Conservation (phyloP, 257 asterid genomes). For the Petunia axillaris region DNA sequence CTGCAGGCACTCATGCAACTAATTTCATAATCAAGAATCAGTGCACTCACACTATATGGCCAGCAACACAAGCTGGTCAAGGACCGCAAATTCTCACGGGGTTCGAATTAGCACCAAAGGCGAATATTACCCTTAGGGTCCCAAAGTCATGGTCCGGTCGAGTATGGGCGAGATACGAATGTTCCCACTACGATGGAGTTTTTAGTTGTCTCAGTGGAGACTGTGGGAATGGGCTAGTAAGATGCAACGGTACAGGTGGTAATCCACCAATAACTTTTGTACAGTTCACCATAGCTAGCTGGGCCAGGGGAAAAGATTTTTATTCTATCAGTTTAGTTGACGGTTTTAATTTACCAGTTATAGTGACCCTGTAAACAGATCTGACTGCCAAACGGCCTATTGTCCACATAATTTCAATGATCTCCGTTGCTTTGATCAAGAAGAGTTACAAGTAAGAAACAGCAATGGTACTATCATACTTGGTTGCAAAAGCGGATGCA, state of each 20-base stretch:
- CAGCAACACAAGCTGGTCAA: slow-evolving; percentile 46
- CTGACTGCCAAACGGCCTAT: slow-evolving; percentile 19
- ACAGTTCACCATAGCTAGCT: slow-evolving; percentile 45
- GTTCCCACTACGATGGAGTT: slow-evolving; percentile 30
- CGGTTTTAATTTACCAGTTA: slow-evolving; percentile 53
- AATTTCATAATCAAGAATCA: too few species aligned
- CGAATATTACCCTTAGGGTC: slow-evolving; percentile 20
- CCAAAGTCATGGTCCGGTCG: slow-evolving; percentile 57
- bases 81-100: slow-evolving; percentile 45
- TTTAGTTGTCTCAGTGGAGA: slow-evolving; percentile 53
- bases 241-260: slow-evolving; percentile 49
- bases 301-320: slow-evolving; percentile 33
- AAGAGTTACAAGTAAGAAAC: slow-evolving; percentile 35
- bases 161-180: slow-evolving; percentile 52
- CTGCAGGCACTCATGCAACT: too few species aligned
- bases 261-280: slow-evolving; percentile 46
- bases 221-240: slow-evolving; percentile 39
- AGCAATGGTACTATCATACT: slow-evolving; percentile 24
- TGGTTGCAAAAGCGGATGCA: slow-evolving; percentile 60
- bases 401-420: slow-evolving; percentile 45
- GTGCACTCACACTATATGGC: slow-evolving; percentile 40
- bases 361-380: slow-evolving; percentile 25
- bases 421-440: background rate
- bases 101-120: slow-evolving; percentile 39
- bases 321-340: slow-evolving; percentile 57